A percentile compares a stretch with the other conserved stretches of the same genome.
Evolutionary conservation across 1,284 basidiomycete genomes (phyloP).

Genomic region (Malassezia japonica): DNA sequence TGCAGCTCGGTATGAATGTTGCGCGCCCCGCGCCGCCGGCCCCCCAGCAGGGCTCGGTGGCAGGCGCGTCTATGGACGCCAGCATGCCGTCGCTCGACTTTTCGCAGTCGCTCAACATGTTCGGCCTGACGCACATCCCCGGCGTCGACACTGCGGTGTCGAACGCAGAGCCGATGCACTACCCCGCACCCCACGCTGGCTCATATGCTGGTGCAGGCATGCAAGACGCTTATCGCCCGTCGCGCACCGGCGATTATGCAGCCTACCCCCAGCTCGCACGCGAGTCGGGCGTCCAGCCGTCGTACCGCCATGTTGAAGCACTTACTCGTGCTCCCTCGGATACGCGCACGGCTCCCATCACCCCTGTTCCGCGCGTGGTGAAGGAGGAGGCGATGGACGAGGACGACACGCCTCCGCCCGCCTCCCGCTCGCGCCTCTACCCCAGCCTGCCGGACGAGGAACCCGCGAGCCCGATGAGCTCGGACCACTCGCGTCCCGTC

Average conservation of each 20-base stretch:
- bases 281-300: neutral
- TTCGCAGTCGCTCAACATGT: slow-evolving; percentile 22
- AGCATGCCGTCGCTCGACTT: slow-evolving; percentile 5
- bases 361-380: neutral
- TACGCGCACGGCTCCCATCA: neutral
- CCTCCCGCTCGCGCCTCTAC: neutral
- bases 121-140: slow-evolving; percentile 35
- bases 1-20: slow-evolving; percentile 45
- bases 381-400: neutral
- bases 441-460: neutral
- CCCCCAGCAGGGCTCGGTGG: too few relatives aligned
- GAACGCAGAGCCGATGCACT: neutral
- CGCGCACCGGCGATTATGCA: too few relatives aligned
- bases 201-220: too few relatives aligned
- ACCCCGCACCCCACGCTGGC: neutral
- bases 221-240: too few relatives aligned
- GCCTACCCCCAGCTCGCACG: neutral
- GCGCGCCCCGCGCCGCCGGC: neutral
- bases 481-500: neutral
- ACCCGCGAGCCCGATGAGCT: neutral
- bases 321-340: slow-evolving; percentile 36
- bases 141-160: slow-evolving; percentile 29
- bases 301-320: slow-evolving; percentile 39
- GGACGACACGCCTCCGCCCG: neutral
- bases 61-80: neutral